phyloP scores from a whole-genome alignment of 805 yeast genomes.

The Cyberlindnera euphorbiae region DNA sequence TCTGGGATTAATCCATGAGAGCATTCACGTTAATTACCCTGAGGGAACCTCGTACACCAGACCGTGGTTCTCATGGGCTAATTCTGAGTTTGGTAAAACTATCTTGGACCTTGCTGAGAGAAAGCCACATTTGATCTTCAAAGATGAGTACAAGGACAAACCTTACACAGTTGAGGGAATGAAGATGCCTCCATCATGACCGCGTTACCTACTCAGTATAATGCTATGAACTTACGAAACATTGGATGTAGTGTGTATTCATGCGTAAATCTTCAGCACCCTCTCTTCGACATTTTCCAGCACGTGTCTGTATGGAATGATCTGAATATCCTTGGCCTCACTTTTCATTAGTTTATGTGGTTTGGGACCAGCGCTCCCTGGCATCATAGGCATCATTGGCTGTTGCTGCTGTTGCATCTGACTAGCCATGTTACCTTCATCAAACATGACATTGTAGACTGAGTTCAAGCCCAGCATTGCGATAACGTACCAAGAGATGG shows the following conservation, averaged over 20 bases:
- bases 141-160: conserved; percentile 28
- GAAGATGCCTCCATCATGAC: not conserved
- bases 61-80: conserved; percentile 94
- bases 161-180: conserved; percentile 11
- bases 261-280: conserved; percentile 27
- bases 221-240: not conserved
- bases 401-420: conserved; percentile 23
- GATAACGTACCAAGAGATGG: conserved; percentile 94
- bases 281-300: conserved; percentile 62
- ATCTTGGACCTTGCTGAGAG: conserved; percentile 69
- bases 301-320: conserved; percentile 51
- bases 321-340: conserved; percentile 71
- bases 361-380: conserved; percentile 43
- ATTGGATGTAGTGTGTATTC: no score
- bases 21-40: conserved; percentile 57
- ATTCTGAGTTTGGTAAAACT: conserved; percentile 85
- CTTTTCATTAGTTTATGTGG: conserved; percentile 57
- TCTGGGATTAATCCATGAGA: conserved; percentile 81
- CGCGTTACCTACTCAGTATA: not conserved
- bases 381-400: conserved; percentile 47
- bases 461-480: conserved; percentile 80
- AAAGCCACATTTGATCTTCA: conserved; percentile 69
- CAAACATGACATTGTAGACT: conserved; percentile 65
- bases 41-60: conserved; percentile 55
- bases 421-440: conserved; percentile 39